Base-by-base conservation (phyloP, 805 yeast species). In the Myxozyma melibiosi region DNA sequence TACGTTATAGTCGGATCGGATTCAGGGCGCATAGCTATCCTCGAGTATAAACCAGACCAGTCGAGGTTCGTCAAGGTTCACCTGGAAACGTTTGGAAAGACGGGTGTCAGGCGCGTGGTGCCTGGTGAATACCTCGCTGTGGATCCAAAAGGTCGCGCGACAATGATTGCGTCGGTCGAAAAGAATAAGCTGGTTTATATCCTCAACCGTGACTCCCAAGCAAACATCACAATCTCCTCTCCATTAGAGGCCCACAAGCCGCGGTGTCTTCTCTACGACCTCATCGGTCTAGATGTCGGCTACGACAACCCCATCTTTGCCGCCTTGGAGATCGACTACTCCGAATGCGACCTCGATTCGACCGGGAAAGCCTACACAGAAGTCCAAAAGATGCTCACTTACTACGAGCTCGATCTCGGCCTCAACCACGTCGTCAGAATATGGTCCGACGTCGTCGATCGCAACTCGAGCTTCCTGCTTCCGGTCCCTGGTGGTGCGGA, bases 231-330 rank as follows among this genome's bases (percentile, higher is more conserved):
- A 13, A 73, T 89, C 0, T 80, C 88, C 2, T 82, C 95, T 0
- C 96, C 97, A 0, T 70, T 90, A 46, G 96, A 88, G 61, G 84
- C 87, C 1, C 76, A 77, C 42, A 72, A 80, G 28, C 75, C 82
- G 4, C 72, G 76, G 31, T 65, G 72, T 0, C 67, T 90, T 7
- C 83, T 90, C 0, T 73, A 86, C 31, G 70, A 70, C 14, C 66
- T 84, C 1, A 71, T 80, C 16, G 85, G 86, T 0, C 68, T 92
- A 46, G 96, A 90, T 68, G 86, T 85, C 1, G 88, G 85, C 0
- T 85, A 78, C 69, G 94, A 86, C 18, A 90, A 90, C 66, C 98
- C 98, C 0, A 68, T 83, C 8, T 92, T 91, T 78, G 95, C 90
- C 0, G 79, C 91, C 0, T 71, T 94, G 6, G 98, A 92, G 67